Conservation (phyloP, 1,284 basidiomycete species). For the Pterula multifida region DNA sequence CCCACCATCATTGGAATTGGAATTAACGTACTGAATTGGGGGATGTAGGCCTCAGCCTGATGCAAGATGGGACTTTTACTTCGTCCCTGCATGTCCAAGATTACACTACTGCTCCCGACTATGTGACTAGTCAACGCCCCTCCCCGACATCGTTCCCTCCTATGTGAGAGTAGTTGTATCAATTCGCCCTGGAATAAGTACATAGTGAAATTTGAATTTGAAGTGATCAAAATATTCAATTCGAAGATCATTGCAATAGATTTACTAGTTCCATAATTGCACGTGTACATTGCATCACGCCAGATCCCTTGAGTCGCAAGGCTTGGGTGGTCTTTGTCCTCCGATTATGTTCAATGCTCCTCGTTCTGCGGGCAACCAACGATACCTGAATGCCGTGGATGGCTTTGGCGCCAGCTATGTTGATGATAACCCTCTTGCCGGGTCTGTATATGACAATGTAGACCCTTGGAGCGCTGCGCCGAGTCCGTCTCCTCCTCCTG, state of each 20-base stretch:
- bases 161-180: too few relatives aligned
- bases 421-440: constrained; percentile 63
- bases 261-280: too few relatives aligned
- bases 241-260: too few relatives aligned
- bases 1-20: neutral
- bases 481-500: constrained; percentile 58
- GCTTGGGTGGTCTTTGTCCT: neutral
- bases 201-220: too few relatives aligned
- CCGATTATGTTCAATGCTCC: constrained; percentile 67
- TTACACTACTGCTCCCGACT: neutral
- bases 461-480: constrained; percentile 84
- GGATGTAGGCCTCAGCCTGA: neutral
- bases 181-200: too few relatives aligned
- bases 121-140: neutral
- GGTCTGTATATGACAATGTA: constrained; percentile 63
- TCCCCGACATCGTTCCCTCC: neutral
- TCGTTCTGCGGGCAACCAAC: constrained; percentile 40
- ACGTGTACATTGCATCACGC: too few relatives aligned
- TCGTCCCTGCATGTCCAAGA: neutral
- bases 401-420: constrained; percentile 62
- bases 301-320: neutral
- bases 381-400: constrained; percentile 43
- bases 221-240: too few relatives aligned
- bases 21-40: neutral
- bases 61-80: neutral